Evolutionary conservation across 768 basidiomycete genomes (phyloP).

Genomic region (Thelephora ganbajun): DNA sequence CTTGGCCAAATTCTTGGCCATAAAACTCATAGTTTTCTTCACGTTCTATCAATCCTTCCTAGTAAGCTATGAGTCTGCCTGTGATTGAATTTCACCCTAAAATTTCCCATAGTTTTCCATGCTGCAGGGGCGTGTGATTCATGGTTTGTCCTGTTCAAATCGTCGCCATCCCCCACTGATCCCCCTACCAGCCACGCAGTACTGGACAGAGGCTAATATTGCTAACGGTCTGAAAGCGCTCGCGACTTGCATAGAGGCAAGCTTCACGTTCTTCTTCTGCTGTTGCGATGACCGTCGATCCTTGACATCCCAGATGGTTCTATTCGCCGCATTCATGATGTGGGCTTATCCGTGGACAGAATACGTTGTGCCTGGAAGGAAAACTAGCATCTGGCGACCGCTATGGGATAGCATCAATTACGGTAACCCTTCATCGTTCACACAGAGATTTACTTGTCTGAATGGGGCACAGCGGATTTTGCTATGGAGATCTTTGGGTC

Average conservation of each 20-base stretch:
- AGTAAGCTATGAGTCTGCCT: constrained; percentile 23
- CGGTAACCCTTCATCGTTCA: constrained; percentile 15
- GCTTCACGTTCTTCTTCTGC: constrained; percentile 1
- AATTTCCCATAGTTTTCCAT: constrained; percentile 36
- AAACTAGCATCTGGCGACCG: constrained; percentile 54
- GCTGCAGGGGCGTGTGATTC: constrained; percentile 56
- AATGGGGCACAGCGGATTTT: constrained; percentile 42
- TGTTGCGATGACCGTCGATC: background rate
- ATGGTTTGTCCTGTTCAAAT: constrained; percentile 24
- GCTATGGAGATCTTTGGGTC: constrained; percentile 47
- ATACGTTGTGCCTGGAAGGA: constrained; percentile 33
- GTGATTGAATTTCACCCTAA: background rate
- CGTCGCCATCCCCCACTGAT: background rate
- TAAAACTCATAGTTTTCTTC: constrained; percentile 80
- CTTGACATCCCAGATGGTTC: constrained; percentile 48
- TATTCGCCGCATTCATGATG: constrained; percentile 65
- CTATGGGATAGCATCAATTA: constrained; percentile 53
- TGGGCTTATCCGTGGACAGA: constrained; percentile 72
- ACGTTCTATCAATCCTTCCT: constrained; percentile 81
- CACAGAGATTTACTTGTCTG: background rate
- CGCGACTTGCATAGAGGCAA: constrained; percentile 71
- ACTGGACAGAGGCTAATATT: constrained; percentile 78
- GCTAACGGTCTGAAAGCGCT: constrained; percentile 76
- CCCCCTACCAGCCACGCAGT: constrained; percentile 40
- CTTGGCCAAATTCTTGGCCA: constrained; percentile 72